phyloP scores from a whole-genome alignment of 2,329 filamentous ascomycete genomes.

The Emmonsiellopsis sp. region DNA sequence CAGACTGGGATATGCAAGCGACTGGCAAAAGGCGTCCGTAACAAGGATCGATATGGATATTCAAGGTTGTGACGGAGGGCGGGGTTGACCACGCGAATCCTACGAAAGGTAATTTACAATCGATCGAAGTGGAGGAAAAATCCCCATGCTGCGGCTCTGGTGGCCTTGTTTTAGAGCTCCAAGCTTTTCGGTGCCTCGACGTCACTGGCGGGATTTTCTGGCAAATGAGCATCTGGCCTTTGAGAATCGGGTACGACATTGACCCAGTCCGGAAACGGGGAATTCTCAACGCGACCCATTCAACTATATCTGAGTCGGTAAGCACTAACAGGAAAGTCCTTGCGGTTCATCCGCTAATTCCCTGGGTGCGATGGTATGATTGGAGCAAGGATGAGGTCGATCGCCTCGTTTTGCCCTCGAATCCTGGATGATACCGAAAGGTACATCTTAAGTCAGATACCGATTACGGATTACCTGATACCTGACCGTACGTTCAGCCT shows the following conservation, averaged over 20 bases:
- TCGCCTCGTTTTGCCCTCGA: not conserved
- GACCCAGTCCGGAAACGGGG: no score
- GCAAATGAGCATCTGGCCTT: no score
- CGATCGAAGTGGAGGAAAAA: not conserved
- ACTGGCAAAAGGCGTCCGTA: not conserved
- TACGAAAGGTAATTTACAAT: not conserved
- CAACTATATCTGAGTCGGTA: not conserved
- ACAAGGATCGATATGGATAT: not conserved
- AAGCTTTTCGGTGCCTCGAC: not conserved
- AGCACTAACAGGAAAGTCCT: not conserved
- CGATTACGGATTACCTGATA: not conserved
- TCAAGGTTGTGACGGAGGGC: not conserved
- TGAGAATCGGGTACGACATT: no score
- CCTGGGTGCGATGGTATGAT: not conserved
- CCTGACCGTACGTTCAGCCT: not conserved
- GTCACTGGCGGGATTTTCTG: not conserved
- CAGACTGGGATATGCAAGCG: not conserved
- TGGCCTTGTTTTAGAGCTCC: not conserved
- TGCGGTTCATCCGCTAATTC: not conserved
- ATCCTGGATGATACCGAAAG: not conserved
- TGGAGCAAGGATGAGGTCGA: not conserved
- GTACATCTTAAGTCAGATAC: not conserved
- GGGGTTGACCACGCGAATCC: not conserved
- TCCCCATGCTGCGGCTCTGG: not conserved
- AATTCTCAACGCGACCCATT: no score